Percentiles rank a stretch among this genome's conserved stretches.
phyloP scores from a whole-genome alignment of 768 basidiomycete genomes.

The Pleurotus giganteus region DNA sequence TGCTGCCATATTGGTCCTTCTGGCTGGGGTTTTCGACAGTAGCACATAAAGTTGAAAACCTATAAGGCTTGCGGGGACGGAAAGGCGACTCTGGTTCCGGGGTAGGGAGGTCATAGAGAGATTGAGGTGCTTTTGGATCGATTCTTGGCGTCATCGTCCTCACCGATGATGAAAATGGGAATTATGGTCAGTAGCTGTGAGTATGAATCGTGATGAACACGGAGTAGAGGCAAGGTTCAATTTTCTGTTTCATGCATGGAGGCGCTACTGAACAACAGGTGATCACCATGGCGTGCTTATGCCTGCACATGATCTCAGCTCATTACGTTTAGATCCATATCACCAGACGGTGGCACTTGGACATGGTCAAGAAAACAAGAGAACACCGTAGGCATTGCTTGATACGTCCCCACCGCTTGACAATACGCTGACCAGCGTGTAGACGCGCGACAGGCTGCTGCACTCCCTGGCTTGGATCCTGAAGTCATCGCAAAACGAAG shows the following conservation, averaged over 20 bases:
- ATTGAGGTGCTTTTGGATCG: constrained; percentile 31
- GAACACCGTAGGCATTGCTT: constrained; percentile 41
- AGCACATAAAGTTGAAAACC: constrained; percentile 88
- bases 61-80: constrained; percentile 68
- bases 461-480: constrained; percentile 44
- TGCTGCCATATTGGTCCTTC: constrained; percentile 95
- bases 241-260: constrained; percentile 4
- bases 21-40: constrained; percentile 89
- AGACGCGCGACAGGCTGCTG: constrained; percentile 49
- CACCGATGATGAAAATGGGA: not conserved
- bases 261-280: constrained; percentile 9
- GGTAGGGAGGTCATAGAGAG: constrained; percentile 62
- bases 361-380: constrained; percentile 48
- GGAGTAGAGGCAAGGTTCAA: constrained; percentile 10
- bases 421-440: not conserved
- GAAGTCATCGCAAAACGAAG: constrained; percentile 76
- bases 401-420: not conserved
- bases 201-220: constrained; percentile 5
- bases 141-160: constrained; percentile 33
- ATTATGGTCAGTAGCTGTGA: constrained; percentile 6
- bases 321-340: not conserved
- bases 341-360: constrained; percentile 3
- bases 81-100: constrained; percentile 80
- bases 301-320: constrained; percentile 4
- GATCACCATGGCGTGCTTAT: constrained; percentile 25